Base-by-base conservation (phyloP, 345 rosid genomes). In the Citrus cavaleriei region DNA sequence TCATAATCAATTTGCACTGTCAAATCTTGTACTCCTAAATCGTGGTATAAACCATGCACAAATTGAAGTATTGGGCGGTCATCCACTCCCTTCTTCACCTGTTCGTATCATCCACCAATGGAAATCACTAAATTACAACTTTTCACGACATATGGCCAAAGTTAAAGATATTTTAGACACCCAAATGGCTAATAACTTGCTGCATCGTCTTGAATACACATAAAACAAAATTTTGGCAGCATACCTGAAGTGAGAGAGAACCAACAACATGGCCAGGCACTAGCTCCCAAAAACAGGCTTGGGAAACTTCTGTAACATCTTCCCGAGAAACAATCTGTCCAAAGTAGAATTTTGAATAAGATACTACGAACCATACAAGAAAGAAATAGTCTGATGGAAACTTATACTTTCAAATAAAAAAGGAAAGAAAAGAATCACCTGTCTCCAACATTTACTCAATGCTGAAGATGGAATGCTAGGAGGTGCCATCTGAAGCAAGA, bases 401-500 rank as follows among this genome's bases (percentile, higher is more conserved):
- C 12, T 69, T 14, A 32, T 32, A 18, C 7, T 24, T 58, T 57
- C 34, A 42, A 38, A 61, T 38, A 32, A 54, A 32, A 70, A 49
- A 28, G 55, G 62, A 74, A 55, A 34, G 12, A 46, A 54, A 54
- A 54, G 58, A 70, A 81, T 76, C 55, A 96, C 98, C 99, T 96
- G 99, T 81, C 98, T 87, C 82, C 87, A 85, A 89, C 94, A 92
- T 93, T 96, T 96, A 86, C 80, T 90, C 84, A 92, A 68, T 34
- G 97, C 99, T 60, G 99, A 91, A 80, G 91, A 84, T 58, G 97
- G 89, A 84, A 93, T 85, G 84, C 88, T 90, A 57, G 97, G 95
- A 18, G 99, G 98, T 68, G 98, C 94, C 93, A 81, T 93, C 86
- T 96, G 99, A 81, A 93, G 98, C 90, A 96, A 88, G 74, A 96